A percentile compares a stretch with the other conserved stretches of the same genome.
phyloP scores from a whole-genome alignment of 805 yeast species.

The Lipomyces starkeyi region DNA sequence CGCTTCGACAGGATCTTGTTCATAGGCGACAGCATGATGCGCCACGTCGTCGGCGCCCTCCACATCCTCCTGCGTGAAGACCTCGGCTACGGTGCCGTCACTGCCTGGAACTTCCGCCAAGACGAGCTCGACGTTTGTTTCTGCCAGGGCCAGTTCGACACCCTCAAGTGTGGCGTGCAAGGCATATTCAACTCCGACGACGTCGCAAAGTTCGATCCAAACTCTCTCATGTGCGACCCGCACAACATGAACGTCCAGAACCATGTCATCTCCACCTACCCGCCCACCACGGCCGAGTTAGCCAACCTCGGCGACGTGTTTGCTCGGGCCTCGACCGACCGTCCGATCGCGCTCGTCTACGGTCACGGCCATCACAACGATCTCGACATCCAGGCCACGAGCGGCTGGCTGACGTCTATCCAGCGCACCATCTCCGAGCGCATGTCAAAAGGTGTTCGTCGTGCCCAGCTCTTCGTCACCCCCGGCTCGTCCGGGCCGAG shows the following conservation, averaged over 20 bases:
- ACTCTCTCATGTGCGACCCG: constrained; percentile 33
- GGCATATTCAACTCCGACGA: constrained; percentile 38
- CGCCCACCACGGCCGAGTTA: constrained; percentile 34
- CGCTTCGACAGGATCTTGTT: constrained; percentile 32
- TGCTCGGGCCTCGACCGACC: constrained; percentile 6
- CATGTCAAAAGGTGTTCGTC: constrained; percentile 13
- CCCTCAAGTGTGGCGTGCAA: constrained; percentile 36
- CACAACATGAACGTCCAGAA: constrained; percentile 28
- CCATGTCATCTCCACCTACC: constrained; percentile 37
- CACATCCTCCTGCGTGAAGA: constrained; percentile 36
- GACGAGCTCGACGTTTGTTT: constrained; percentile 36
- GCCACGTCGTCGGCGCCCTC: constrained; percentile 38
- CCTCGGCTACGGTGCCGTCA: constrained; percentile 37
- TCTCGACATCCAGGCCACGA: constrained; percentile 28
- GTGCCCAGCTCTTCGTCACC: constrained; percentile 37
- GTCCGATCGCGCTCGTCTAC: constrained; percentile 33
- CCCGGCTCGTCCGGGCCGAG: constrained; percentile 37
- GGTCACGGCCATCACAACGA: constrained; percentile 38
- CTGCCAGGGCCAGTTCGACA: constrained; percentile 38
- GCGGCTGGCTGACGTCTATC: constrained; percentile 35
- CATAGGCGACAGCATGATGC: constrained; percentile 37
- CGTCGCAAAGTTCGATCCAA: constrained; percentile 33
- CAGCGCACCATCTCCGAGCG: constrained; percentile 36
- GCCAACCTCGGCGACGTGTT: constrained; percentile 30
- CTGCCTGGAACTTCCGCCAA: constrained; percentile 36